These are phyloP conservation scores for Emmonsiellopsis sp. DNA, from an alignment of 2,329 filamentous ascomycete species.

Conservation along the genomic window DNA sequence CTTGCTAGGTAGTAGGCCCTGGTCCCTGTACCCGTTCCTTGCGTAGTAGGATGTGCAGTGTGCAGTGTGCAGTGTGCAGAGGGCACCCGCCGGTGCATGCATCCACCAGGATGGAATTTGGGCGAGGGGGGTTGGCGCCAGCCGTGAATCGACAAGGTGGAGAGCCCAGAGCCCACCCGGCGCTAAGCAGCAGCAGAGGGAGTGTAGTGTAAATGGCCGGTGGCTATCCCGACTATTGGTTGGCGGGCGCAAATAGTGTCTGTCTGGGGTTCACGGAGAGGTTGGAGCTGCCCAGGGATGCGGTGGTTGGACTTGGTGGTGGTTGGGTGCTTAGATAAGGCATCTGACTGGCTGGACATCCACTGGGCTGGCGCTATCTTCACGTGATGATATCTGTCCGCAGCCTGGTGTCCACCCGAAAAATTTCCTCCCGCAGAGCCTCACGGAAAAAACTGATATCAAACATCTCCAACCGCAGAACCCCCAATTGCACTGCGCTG, in stretches of 20 bases:
- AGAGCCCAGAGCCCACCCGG: constrained; percentile 5
- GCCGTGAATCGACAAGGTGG: constrained; percentile 4
- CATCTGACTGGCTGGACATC: background rate
- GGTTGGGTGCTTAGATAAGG: background rate
- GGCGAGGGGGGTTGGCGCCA: background rate
- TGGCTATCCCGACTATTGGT: background rate
- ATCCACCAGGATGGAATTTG: background rate
- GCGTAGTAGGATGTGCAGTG: background rate
- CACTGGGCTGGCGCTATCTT: constrained; percentile 18
- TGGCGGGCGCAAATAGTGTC: background rate
- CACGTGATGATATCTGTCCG: constrained; percentile 33
- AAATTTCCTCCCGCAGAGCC: constrained; percentile 19
- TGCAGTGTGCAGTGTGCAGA: background rate
- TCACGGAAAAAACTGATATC: background rate
- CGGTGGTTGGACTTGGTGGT: background rate
- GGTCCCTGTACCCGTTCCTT: constrained; percentile 5
- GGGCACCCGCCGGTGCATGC: constrained; percentile 1
- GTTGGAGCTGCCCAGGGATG: too few species aligned
- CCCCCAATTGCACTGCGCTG: too few species aligned
- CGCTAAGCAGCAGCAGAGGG: background rate
- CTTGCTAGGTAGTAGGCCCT: constrained; percentile 2
- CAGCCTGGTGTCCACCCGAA: constrained; percentile 25
- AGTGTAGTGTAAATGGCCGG: background rate
- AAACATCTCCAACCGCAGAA: background rate
- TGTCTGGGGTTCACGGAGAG: too few species aligned